Percentiles rank a stretch among this genome's conserved stretches.
Conservation (phyloP, 2,329 filamentous ascomycete genomes). For the Aspergillus novofumigatus region DNA sequence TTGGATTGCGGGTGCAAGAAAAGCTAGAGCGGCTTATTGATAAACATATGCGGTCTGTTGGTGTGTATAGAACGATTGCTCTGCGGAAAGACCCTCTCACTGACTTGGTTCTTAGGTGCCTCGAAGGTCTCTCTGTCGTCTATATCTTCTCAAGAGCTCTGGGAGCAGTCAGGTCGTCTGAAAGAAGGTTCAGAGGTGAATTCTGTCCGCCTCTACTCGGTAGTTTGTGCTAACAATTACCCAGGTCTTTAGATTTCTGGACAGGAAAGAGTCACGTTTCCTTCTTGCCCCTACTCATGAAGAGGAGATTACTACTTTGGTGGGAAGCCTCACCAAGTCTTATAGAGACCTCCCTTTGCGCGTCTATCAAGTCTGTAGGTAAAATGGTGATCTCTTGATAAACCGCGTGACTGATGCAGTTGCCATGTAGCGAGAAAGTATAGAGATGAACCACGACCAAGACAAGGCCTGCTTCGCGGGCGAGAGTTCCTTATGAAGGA, state of each 20-base stretch:
- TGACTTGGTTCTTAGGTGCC: constrained; percentile 51
- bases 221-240: neutral
- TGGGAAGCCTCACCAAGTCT: constrained; percentile 68
- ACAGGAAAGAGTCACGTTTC: constrained; percentile 70
- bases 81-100: neutral
- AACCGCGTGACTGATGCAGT: neutral
- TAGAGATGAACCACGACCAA: constrained; percentile 82
- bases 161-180: constrained; percentile 80
- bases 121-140: constrained; percentile 80
- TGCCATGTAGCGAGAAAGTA: constrained; percentile 71
- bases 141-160: constrained; percentile 78
- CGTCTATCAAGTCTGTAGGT: constrained; percentile 80
- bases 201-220: constrained; percentile 17
- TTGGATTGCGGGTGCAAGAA: constrained; percentile 80
- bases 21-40: constrained; percentile 85
- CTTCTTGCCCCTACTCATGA: constrained; percentile 91
- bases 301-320: constrained; percentile 86
- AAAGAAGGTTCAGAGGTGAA: constrained; percentile 68
- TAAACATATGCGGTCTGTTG: constrained; percentile 76
- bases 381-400: neutral
- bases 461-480: constrained; percentile 80
- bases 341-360: constrained; percentile 83
- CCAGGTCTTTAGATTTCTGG: constrained; percentile 73
- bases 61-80: constrained; percentile 37
- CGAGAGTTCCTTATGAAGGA: constrained; percentile 98